These are phyloP conservation scores for Lizonia empirigonia DNA, from an alignment of 2,329 filamentous ascomycete genomes.

Conservation along the genomic window DNA sequence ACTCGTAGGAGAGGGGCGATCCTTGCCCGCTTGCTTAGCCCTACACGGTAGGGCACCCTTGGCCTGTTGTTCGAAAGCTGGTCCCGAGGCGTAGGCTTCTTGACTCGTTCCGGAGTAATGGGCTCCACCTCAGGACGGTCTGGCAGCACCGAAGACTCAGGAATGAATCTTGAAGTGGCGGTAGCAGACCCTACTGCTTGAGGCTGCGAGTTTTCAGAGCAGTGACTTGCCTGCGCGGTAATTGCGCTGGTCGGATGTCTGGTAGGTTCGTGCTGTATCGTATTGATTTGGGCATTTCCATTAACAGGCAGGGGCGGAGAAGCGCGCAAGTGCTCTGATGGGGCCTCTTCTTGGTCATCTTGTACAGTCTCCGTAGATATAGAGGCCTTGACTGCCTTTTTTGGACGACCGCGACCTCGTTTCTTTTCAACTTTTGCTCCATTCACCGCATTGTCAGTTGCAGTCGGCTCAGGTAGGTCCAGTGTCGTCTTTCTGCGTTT, in stretches of 20 bases:
- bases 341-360: slow-evolving; percentile 4
- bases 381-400: slow-evolving; percentile 25
- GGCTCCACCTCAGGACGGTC: slow-evolving; percentile 24
- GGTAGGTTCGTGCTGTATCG: not conserved
- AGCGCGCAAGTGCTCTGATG: not conserved
- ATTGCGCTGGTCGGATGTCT: not conserved
- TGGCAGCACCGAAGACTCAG: slow-evolving; percentile 1
- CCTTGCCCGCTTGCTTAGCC: slow-evolving; percentile 55
- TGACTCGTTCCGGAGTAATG: slow-evolving; percentile 17
- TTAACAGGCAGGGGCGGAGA: not conserved
- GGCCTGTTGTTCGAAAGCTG: slow-evolving; percentile 40
- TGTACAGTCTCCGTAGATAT: slow-evolving; percentile 2
- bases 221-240: not conserved
- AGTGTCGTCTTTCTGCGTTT: slow-evolving; percentile 32
- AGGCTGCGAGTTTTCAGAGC: not conserved
- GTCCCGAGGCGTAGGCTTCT: slow-evolving; percentile 6
- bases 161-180: not conserved
- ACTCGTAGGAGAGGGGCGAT: slow-evolving; percentile 56
- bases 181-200: not conserved
- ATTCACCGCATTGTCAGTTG: not conserved
- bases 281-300: not conserved
- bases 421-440: slow-evolving; percentile 30
- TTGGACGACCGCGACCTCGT: slow-evolving; percentile 41
- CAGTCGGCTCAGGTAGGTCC: slow-evolving; percentile 18
- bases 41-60: slow-evolving; percentile 55